These are phyloP conservation scores for Hapsidospora chrysogenum DNA, from an alignment of 495 filamentous ascomycete genomes.

Conservation along the genomic window DNA sequence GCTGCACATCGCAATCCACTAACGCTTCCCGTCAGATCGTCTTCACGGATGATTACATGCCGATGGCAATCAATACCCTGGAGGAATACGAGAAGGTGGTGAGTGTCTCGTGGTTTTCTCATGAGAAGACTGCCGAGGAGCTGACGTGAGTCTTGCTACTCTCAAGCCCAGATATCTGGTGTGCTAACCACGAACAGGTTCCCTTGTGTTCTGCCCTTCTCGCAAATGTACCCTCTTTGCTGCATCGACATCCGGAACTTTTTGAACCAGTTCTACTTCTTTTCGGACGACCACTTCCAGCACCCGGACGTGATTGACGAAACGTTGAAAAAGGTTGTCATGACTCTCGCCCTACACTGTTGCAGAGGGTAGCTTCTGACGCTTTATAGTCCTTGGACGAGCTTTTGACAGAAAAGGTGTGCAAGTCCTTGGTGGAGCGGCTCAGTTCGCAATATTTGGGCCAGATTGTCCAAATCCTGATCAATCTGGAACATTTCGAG, in stretches of 20 bases:
- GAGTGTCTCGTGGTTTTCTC: constrained; percentile 82
- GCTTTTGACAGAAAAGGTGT: constrained; percentile 78
- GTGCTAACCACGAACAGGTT: constrained; percentile 33
- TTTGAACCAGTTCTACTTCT: constrained; percentile 89
- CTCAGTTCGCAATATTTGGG: constrained; percentile 85
- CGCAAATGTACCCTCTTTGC: constrained; percentile 95
- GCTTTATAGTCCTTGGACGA: constrained; percentile 54
- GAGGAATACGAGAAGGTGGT: constrained; percentile 93
- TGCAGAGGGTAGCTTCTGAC: no score
- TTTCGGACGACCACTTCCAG: constrained; percentile 85
- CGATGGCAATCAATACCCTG: constrained; percentile 80
- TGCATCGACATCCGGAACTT: constrained; percentile 97
- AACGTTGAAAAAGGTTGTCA: constrained; percentile 66
- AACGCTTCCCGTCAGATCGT: constrained; percentile 82
- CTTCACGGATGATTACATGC: constrained; percentile 96
- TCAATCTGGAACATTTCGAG: constrained; percentile 95
- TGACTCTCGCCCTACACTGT: no score
- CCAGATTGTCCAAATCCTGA: constrained; percentile 95
- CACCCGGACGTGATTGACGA: constrained; percentile 76
- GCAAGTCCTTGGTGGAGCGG: constrained; percentile 72
- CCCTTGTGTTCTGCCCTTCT: constrained; percentile 87
- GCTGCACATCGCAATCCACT: constrained; percentile 46
- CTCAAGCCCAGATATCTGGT: neutral
- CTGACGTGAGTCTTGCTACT: constrained; percentile 39
- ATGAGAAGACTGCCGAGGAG: constrained; percentile 58